phyloP scores from a whole-genome alignment of 129 eudicot genomes.

The Helichrysum umbraculigerum region DNA sequence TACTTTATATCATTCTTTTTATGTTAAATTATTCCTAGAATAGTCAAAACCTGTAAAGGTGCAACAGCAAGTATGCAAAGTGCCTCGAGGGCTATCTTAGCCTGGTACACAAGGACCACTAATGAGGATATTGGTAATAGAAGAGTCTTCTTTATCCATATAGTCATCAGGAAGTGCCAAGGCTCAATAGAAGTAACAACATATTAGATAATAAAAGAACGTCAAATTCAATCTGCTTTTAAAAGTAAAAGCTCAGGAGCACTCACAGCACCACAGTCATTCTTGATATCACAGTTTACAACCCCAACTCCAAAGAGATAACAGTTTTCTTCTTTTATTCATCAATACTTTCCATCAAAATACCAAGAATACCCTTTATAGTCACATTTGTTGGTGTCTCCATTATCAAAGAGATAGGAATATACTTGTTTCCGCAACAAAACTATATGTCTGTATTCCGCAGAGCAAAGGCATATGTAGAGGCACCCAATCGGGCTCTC shows the following conservation, averaged over 20 bases:
- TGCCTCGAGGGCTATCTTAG: slow-evolving; percentile 89
- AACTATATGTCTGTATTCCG: not conserved
- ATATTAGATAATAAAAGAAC: no score
- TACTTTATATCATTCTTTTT: not conserved
- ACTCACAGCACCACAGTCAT: no score
- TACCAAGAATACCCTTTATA: slow-evolving; percentile 78
- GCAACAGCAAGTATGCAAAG: slow-evolving; percentile 87
- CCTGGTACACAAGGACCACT: no score
- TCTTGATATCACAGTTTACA: no score
- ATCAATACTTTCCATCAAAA: slow-evolving; percentile 57
- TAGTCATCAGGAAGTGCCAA: no score
- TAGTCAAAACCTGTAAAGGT: slow-evolving; percentile 76
- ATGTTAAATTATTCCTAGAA: not conserved
- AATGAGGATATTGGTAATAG: no score
- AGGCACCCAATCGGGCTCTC: not conserved
- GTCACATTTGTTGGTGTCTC: slow-evolving; percentile 61
- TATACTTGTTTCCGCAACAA: slow-evolving; percentile 21
- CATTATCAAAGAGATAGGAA: not conserved
- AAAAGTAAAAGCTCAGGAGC: no score
- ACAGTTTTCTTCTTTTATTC: slow-evolving; percentile 24
- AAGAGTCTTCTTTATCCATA: no score
- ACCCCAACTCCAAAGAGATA: slow-evolving; percentile 92
- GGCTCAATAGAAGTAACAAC: no score
- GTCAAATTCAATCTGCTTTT: no score
- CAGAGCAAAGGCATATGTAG: not conserved